A percentile compares a stretch with the other conserved stretches of the same genome.
Evolutionary conservation across 441 rosid species (phyloP).

Genomic region (Gossypium schwendimanii): DNA sequence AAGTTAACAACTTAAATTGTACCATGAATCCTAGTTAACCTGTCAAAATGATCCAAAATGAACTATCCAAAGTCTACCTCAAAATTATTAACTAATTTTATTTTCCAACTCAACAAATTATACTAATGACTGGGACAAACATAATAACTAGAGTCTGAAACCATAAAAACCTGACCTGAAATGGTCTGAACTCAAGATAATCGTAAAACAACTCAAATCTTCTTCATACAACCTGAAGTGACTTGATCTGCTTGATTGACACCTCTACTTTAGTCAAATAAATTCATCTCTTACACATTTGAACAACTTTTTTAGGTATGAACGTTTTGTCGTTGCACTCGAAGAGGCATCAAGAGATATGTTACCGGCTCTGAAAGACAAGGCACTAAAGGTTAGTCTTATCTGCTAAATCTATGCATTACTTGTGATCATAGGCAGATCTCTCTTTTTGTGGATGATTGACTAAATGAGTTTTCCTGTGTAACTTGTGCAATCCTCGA

Average conservation of each 20-base stretch:
- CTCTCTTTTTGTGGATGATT: background rate
- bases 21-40: background rate
- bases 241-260: no score
- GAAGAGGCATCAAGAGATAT: constrained; percentile 95
- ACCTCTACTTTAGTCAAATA: background rate
- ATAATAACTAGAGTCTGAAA: background rate
- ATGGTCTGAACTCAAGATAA: background rate
- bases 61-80: background rate
- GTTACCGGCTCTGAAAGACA: constrained; percentile 78
- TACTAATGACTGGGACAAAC: background rate
- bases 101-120: background rate
- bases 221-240: background rate
- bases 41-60: background rate
- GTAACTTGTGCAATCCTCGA: background rate
- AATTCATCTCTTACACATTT: background rate
- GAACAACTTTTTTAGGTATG: constrained; percentile 50
- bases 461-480: background rate
- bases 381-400: constrained; percentile 66
- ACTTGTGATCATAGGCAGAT: background rate
- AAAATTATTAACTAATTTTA: background rate
- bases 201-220: background rate
- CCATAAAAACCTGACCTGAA: background rate
- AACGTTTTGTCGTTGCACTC: constrained; percentile 68
- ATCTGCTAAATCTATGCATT: background rate
- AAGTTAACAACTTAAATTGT: background rate